These are phyloP conservation scores for Suhomyces chickasaworum DNA, from an alignment of 1,139 yeast species.

Conservation along the genomic window DNA sequence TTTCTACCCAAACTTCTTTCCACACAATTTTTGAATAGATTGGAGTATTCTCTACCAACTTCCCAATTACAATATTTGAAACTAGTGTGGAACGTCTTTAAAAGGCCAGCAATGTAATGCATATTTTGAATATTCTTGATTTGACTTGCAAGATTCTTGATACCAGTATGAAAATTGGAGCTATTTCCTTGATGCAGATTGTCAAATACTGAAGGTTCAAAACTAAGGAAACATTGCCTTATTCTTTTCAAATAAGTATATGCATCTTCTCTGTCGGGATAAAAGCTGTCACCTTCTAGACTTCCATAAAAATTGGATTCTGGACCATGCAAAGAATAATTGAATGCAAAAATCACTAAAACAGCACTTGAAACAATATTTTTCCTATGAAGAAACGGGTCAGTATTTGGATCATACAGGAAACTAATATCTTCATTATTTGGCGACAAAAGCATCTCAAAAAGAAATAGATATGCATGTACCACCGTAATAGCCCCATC, in stretches of 20 bases:
- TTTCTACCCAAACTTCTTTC: constrained; percentile 55
- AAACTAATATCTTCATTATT: constrained; percentile 28
- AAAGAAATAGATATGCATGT: constrained; percentile 18
- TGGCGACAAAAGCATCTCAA: constrained; percentile 21
- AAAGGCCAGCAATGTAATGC: constrained; percentile 54
- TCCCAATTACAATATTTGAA: constrained; percentile 53
- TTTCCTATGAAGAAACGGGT: constrained; percentile 57
- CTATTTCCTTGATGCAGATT: constrained; percentile 3
- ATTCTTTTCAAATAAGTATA: constrained; percentile 38
- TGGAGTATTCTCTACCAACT: constrained; percentile 57
- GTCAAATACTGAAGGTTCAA: constrained; percentile 28
- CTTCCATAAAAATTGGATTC: constrained; percentile 39
- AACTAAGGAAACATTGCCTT: constrained; percentile 32
- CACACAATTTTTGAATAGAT: constrained; percentile 55
- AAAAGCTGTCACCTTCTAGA: constrained; percentile 17
- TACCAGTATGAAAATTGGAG: constrained; percentile 9
- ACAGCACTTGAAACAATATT: constrained; percentile 56
- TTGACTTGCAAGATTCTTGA: constrained; percentile 10
- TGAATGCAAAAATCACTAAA: constrained; percentile 61
- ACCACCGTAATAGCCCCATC: constrained; percentile 16
- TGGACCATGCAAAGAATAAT: constrained; percentile 55
- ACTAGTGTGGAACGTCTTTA: constrained; percentile 38
- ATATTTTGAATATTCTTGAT: constrained; percentile 31
- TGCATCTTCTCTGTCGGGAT: constrained; percentile 39
- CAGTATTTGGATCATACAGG: constrained; percentile 49